Evolutionary conservation across 208 protist genomes (phyloP), one percentile per base, ranked within the genome.

Genomic region (Leishmania guyanensis): DNA sequence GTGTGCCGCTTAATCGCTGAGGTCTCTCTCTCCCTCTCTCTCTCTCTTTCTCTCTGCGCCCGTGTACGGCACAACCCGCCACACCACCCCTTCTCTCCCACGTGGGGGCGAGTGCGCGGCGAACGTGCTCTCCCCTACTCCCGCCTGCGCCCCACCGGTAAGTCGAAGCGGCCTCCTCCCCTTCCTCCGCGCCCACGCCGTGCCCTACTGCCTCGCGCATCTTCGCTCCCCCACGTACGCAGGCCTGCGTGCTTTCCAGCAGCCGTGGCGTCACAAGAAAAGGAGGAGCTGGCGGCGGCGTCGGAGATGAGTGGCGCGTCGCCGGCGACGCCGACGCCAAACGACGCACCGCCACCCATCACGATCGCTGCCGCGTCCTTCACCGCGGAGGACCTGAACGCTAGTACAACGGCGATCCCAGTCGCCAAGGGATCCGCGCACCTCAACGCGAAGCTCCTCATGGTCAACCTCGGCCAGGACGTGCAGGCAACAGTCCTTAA

Each of bases 391-490:
- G 72, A 51, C 39, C 70, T 14, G 46, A 9, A 43, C 50, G 72
- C 72, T 48, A 16, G 50, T 48, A 60, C 33, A 12, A 62, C n/a
- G 3, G 77, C 69, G 12, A 48, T 66, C 17, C 74, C 53, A 43
- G 74, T 60, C 17, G 22, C 56, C 58, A 76, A 84, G 72, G 73
- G 48, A 43, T 78, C 79, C 36, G 56, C 71, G n/a, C 77, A 51
- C 58, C 75, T 75, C 36, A 51, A 46, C 26, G 20, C 71, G 5
- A 85, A 81, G 51, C 56, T 54, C 39, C 66, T 78, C 62, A 73
- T 85, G 70, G 68, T 58, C 17, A 54, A 80, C 51, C 62, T 86
- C 12, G 76, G 70, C 62, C 75, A 87, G 17, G 74, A 79, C 26
- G 66, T 87, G 39, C 78, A 82, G 54, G n/a, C 71, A 39, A 80